Evolutionary conservation across 1,139 yeast species (phyloP).

Genomic region (Geotrichum citri-aurantii): DNA sequence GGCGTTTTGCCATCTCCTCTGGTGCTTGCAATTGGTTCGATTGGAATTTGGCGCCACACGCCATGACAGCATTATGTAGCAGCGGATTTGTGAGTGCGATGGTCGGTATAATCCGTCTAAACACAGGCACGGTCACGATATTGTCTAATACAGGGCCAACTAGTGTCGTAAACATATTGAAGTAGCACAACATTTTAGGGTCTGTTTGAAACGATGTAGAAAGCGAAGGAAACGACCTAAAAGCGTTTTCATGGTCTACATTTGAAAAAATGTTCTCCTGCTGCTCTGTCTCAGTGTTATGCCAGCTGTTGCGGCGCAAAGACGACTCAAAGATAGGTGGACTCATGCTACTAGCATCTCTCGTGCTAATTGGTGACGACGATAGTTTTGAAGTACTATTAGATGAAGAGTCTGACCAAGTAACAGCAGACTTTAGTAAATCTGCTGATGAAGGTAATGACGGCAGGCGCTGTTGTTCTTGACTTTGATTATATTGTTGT

Average conservation of each 20-base stretch:
- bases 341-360: neutral
- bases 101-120: conserved; percentile 15
- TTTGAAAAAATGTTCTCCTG: neutral
- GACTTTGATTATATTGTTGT: neutral
- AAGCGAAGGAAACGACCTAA: neutral
- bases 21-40: neutral
- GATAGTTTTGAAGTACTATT: neutral
- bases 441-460: neutral
- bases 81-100: conserved; percentile 17
- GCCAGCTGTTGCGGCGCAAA: neutral
- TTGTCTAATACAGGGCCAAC: conserved; percentile 15
- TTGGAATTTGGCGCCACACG: conserved; percentile 15
- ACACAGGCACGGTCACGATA: conserved; percentile 14
- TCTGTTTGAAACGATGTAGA: neutral
- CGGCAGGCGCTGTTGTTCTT: neutral
- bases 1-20: neutral
- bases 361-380: neutral
- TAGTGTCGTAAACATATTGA: neutral
- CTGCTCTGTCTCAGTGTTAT: neutral
- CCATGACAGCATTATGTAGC: conserved; percentile 13
- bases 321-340: neutral
- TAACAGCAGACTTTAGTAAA: neutral
- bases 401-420: neutral
- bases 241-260: neutral
- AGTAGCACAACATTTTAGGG: neutral